Base-by-base conservation (phyloP, 768 basidiomycete species). In the Hemileccinum impolitum region DNA sequence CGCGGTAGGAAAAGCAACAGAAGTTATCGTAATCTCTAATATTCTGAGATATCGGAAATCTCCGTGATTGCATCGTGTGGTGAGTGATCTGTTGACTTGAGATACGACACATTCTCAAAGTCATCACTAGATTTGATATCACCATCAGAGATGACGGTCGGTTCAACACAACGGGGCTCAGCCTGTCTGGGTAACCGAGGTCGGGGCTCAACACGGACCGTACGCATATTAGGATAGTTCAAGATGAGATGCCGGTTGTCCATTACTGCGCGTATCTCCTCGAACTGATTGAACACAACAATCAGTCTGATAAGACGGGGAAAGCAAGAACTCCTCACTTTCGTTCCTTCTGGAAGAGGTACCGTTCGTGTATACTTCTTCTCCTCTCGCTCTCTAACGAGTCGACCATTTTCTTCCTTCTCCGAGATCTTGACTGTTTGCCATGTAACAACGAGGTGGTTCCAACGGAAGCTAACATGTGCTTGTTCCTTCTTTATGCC, bases 301-400 rank as follows among this genome's bases (percentile, higher is more conserved):
- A 37, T 48, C 26, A 47, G 23, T 6, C 18, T 11, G 54, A 23
- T 13, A 42, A 26, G 35, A 43, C 2, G 25, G 28, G 15, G 12
- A 31, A 40, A 38, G n/a, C 10, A 39, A 26, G 39, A 45, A 30
- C 10, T 32, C 11, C 78, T 64, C 56, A 84, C 85, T 64, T 75
- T 81, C 18, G 87, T 87, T 39, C 84, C 87, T 50, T 87, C 84
- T 12, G 87, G 84, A 14, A 90, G 67, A 10, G 87, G 85, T 34
- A 87, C 75, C 21, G 81, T 83, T 52, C 87, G 76, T 52, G 81
- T 80, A 56, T 79, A 80, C 56, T 78, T 78, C 59, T 75, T 80
- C 63, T 85, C 79, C 45, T 79, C 72, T 46, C 80, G 71, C 56
- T 89, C 86, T 48, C 84, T 73, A 26, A 85, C 71, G n/a, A 81